A percentile compares a stretch with the other conserved stretches of the same genome.
These are phyloP conservation scores for Penicillium taxi DNA, from an alignment of 495 filamentous ascomycete species.

Conservation along the genomic window DNA sequence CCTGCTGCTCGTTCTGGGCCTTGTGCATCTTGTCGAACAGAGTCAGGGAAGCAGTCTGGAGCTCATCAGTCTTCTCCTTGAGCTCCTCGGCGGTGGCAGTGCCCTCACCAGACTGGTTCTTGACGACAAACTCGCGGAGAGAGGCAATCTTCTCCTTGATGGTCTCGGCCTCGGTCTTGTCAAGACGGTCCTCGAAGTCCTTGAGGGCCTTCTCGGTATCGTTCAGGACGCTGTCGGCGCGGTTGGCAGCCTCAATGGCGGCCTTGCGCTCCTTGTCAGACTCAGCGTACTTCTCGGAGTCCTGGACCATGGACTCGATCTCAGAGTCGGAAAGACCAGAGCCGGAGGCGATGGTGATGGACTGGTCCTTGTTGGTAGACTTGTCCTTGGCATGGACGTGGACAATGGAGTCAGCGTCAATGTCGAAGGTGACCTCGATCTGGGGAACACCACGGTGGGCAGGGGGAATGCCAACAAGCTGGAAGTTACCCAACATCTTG, in stretches of 20 bases:
- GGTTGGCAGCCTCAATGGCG: conserved; percentile 92
- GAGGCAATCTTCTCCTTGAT: conserved; percentile 89
- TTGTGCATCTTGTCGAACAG: conserved; percentile 99
- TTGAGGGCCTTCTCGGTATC: conserved; percentile 98
- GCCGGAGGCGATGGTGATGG: conserved; percentile 96
- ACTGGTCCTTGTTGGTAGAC: conserved; percentile 98
- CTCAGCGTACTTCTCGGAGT: conserved; percentile 94
- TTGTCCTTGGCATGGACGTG: conserved; percentile 99
- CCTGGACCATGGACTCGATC: conserved; percentile 94
- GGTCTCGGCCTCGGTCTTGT: conserved; percentile 89
- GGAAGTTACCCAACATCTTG: conserved; percentile 99
- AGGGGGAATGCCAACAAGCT: conserved; percentile 95
- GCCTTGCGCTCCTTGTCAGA: conserved; percentile 94
- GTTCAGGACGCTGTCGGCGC: conserved; percentile 89
- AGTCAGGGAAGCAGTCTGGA: conserved; percentile 90
- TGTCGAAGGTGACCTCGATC: conserved; percentile 98
- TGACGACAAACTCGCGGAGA: conserved; percentile 84
- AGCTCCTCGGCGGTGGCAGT: conserved; percentile 77
- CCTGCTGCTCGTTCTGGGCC: conserved; percentile 68
- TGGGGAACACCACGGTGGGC: conserved; percentile 97
- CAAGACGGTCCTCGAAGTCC: conserved; percentile 89
- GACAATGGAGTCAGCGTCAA: conserved; percentile 97
- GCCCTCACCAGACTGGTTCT: conserved; percentile 91
- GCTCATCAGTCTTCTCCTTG: conserved; percentile 96
- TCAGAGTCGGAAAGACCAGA: conserved; percentile 93